Percentiles rank a stretch among this genome's conserved stretches.
phyloP scores from a whole-genome alignment of 345 rosid species.

The Lepidium aucheri region DNA sequence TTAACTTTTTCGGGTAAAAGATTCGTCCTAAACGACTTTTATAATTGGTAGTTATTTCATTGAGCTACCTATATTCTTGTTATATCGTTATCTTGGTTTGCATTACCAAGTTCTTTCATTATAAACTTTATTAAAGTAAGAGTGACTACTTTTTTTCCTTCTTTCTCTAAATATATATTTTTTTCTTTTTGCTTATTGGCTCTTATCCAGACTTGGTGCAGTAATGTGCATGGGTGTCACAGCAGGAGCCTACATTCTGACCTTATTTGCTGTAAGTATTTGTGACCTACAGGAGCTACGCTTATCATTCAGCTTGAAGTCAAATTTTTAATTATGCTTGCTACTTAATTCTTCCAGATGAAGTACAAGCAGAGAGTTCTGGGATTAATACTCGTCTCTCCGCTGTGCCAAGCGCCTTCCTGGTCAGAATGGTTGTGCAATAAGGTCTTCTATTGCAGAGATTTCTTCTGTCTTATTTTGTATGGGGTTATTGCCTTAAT shows the following conservation, averaged over 20 bases:
- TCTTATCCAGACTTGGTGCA: slow-evolving; percentile 60
- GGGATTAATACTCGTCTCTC: slow-evolving; percentile 92
- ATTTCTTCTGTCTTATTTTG: background rate
- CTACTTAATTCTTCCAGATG: slow-evolving; percentile 37
- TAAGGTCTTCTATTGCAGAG: slow-evolving; percentile 43
- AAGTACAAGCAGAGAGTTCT: slow-evolving; percentile 80
- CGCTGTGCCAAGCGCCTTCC: slow-evolving; percentile 86
- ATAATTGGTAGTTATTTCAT: background rate
- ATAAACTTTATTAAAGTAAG: background rate
- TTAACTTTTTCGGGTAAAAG: slow-evolving; percentile 84
- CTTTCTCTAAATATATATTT: background rate
- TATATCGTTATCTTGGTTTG: background rate
- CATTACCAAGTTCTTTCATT: background rate
- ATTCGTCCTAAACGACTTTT: background rate
- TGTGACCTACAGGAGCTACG: slow-evolving; percentile 3
- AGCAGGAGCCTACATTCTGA: slow-evolving; percentile 93
- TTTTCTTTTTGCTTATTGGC: background rate
- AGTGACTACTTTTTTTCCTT: background rate
- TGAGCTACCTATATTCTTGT: background rate
- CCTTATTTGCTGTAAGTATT: slow-evolving; percentile 79
- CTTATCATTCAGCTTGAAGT: background rate
- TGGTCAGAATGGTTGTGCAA: slow-evolving; percentile 93
- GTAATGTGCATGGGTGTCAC: slow-evolving; percentile 99
- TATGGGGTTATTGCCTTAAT: background rate
- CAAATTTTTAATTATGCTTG: background rate